phyloP scores from a whole-genome alignment of 1,284 basidiomycete species.

The Boletus semigastroideus region DNA sequence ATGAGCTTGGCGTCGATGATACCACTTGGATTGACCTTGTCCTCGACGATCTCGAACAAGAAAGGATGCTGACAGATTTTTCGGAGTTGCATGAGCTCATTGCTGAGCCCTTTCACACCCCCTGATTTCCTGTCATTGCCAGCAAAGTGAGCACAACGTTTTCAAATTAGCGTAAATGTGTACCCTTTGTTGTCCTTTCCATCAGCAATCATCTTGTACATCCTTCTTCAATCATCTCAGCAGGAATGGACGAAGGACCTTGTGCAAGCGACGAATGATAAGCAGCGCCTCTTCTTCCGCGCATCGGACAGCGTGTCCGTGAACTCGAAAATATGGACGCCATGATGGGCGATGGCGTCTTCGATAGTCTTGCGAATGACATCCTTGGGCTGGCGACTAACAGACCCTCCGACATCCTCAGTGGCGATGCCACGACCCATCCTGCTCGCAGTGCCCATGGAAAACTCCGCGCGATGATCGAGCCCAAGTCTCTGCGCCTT shows the following conservation, averaged over 20 bases:
- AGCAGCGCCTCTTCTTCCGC: slow-evolving; percentile 98
- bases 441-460: slow-evolving; percentile 64
- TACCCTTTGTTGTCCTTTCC: slow-evolving; percentile 76
- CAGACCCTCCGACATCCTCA: slow-evolving; percentile 31
- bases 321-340: slow-evolving; percentile 87
- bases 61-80: slow-evolving; percentile 99
- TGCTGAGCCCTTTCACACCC: slow-evolving; percentile 87
- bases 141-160: slow-evolving; percentile 6
- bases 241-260: slow-evolving; percentile 97
- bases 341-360: slow-evolving; percentile 77
- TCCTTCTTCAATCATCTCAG: slow-evolving; percentile 97
- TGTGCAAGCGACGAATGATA: slow-evolving; percentile 97
- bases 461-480: slow-evolving; percentile 89
- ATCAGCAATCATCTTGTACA: slow-evolving; percentile 94
- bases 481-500: slow-evolving; percentile 90
- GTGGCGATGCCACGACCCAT: slow-evolving; percentile 29
- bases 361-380: slow-evolving; percentile 58
- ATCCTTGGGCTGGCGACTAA: slow-evolving; percentile 39
- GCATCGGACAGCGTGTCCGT: slow-evolving; percentile 85
- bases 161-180: not conserved
- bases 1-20: slow-evolving; percentile 85
- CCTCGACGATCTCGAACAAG: slow-evolving; percentile 94
- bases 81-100: slow-evolving; percentile 98
- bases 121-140: slow-evolving; percentile 54
- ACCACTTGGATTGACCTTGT: slow-evolving; percentile 83